A percentile compares a stretch with the other conserved stretches of the same genome.
Evolutionary conservation across 2,329 filamentous ascomycete species (phyloP).

Genomic region (Sphaerostilbella broomeana): DNA sequence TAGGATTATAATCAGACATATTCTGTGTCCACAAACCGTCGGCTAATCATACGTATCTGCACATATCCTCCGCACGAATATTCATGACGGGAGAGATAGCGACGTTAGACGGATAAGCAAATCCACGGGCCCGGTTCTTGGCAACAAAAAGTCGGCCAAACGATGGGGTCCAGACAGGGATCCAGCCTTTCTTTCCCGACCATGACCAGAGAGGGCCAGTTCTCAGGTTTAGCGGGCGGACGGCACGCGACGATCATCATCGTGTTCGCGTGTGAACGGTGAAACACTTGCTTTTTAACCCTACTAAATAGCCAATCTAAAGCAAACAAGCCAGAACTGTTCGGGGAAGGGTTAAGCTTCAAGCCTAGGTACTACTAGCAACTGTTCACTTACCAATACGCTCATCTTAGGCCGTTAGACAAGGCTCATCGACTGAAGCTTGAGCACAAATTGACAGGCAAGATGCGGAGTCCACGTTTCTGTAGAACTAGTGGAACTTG

Average conservation of each 20-base stretch:
- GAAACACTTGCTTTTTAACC: conserved; percentile 2
- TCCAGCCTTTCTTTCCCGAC: no score
- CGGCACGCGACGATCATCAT: conserved; percentile 1
- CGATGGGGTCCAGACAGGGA: not conserved
- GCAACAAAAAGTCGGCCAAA: conserved; percentile 6
- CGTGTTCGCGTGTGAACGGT: conserved; percentile 1
- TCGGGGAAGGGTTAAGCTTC: conserved; percentile 3
- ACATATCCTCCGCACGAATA: not conserved
- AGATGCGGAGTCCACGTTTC: no score
- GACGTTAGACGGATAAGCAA: conserved; percentile 4
- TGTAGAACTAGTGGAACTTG: no score
- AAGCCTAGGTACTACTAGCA: not conserved
- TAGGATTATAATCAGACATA: conserved; percentile 2
- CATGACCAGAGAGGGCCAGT: not conserved
- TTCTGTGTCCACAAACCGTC: not conserved
- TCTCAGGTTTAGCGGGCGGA: not conserved
- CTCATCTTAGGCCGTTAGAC: not conserved
- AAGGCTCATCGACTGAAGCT: not conserved
- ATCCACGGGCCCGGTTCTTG: conserved; percentile 15
- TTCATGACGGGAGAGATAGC: conserved; percentile 6
- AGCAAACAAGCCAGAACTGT: conserved; percentile 1
- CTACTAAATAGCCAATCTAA: no score
- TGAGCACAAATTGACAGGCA: no score
- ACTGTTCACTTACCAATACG: not conserved
- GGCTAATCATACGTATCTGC: conserved; percentile 3